Evolutionary conservation across 1,139 yeast genomes (phyloP).

Genomic region (Geotrichum bryndzae): DNA sequence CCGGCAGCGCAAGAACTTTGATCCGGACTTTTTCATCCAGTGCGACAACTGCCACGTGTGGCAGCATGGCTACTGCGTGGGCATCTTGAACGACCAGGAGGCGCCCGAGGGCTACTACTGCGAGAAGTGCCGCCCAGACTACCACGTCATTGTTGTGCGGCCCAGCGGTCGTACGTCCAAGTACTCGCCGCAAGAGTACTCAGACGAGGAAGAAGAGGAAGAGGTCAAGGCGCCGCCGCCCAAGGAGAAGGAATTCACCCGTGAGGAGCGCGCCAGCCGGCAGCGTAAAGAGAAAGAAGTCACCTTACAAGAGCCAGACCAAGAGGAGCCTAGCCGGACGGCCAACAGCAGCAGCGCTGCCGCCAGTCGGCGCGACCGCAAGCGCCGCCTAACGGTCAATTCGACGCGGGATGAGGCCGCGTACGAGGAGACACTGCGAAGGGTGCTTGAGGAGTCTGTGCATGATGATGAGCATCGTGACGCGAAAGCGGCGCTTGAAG

Average conservation of each 20-base stretch:
- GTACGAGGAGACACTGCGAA: conserved; percentile 61
- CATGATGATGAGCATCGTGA: conserved; percentile 35
- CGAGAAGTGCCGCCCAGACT: conserved; percentile 79
- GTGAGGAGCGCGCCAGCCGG: conserved; percentile 16
- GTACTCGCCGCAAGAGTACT: conserved; percentile 38
- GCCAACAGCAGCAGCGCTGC: background rate
- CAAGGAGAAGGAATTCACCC: conserved; percentile 21
- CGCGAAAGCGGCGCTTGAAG: background rate
- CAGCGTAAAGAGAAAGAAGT: conserved; percentile 13
- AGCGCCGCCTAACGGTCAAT: conserved; percentile 12
- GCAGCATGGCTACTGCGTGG: conserved; percentile 98
- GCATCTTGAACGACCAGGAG: conserved; percentile 61
- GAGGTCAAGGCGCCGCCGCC: conserved; percentile 20
- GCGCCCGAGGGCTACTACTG: conserved; percentile 94
- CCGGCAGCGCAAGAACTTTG: conserved; percentile 53
- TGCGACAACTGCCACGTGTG: conserved; percentile 92
- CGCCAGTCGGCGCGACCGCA: conserved; percentile 7
- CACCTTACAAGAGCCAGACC: background rate
- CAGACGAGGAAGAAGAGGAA: conserved; percentile 28
- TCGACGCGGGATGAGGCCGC: conserved; percentile 41
- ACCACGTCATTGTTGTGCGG: conserved; percentile 54
- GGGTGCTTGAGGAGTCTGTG: conserved; percentile 67
- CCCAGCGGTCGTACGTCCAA: conserved; percentile 43
- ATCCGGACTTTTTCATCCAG: conserved; percentile 74
- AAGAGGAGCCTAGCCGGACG: background rate